Base-by-base conservation (phyloP, 208 protist genomes). In the Crithidia mellificae region DNA sequence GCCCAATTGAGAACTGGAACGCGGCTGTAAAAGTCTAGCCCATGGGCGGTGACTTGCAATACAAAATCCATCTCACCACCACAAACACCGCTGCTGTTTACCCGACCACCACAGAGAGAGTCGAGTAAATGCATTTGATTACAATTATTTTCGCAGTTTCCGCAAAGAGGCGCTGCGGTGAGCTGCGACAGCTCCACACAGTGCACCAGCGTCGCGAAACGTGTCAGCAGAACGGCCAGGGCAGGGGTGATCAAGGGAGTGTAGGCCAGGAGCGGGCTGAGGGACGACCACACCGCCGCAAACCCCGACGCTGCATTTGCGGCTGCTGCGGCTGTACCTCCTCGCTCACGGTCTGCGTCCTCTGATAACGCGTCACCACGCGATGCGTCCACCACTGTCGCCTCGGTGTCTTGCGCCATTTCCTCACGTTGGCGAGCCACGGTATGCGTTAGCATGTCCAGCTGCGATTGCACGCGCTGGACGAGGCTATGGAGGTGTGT, bases 391-490 rank as follows among this genome's bases (percentile, higher is more conserved):
- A 24, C 1, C 32, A 8, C 27, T 20, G 15, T 15, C 15, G 20
- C 30, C 24, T 46, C 38, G 12, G 30, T 7, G 8, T 34, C 36
- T 2, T 20, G 2, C 1, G 56, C 56, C 6, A 49, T 19, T 22
- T 17, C 57, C 1, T 65, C 59, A 1, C 59, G 41, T 5, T 30
- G 9, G 1, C 34, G 47, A 12, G 11, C 14, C 1, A 82, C 72
- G 20, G 76, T 58, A 9, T 81, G 71, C 53, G 71, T 63, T 12
- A 58, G 44, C 41, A 61, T 51, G 8, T 65, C 63, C 59, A 72
- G 53, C 38, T 67, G 65, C 9, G 72, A 67, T 5, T 39, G 22
- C 3, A 44, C 22, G 8, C 46, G 68, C 24, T 54, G 53, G 6
- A 57, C 50, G n/a, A 43, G 6, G 2, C 19, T 9, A 14, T 75